These are phyloP conservation scores for Blastobotrys attinorum DNA, from an alignment of 805 yeast genomes.

Conservation along the genomic window DNA sequence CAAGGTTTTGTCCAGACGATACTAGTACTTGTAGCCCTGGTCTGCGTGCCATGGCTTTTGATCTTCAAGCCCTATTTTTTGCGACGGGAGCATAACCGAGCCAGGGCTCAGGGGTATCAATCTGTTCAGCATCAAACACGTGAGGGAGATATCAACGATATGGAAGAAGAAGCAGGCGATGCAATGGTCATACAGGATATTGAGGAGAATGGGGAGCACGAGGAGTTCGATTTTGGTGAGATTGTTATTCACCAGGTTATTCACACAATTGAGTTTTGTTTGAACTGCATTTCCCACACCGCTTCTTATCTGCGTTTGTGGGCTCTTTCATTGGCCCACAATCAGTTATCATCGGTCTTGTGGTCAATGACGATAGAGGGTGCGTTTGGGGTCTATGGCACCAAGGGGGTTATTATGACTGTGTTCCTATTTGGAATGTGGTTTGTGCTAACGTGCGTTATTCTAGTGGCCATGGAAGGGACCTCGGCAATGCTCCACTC, in stretches of 20 bases:
- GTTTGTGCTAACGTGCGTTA: conserved; percentile 86
- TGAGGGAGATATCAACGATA: conserved; percentile 22
- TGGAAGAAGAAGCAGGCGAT: conserved; percentile 27
- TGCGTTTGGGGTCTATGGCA: conserved; percentile 64
- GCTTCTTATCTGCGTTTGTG: conserved; percentile 93
- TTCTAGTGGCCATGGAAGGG: conserved; percentile 95
- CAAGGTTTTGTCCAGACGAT: conserved; percentile 71
- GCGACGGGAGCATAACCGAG: conserved; percentile 45
- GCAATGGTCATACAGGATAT: conserved; percentile 29
- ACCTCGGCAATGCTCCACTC: conserved; percentile 98
- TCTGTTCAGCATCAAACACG: conserved; percentile 39
- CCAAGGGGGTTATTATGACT: conserved; percentile 58
- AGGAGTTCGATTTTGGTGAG: conserved; percentile 74
- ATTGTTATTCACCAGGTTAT: conserved; percentile 95
- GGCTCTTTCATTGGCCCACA: conserved; percentile 96
- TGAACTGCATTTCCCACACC: conserved; percentile 94
- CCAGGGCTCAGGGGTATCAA: conserved; percentile 42
- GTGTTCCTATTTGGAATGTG: conserved; percentile 86
- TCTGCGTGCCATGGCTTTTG: conserved; percentile 91
- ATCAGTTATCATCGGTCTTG: conserved; percentile 84
- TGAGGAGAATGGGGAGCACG: conserved; percentile 27
- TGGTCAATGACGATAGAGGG: conserved; percentile 93
- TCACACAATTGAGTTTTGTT: conserved; percentile 94
- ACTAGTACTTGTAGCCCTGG: conserved; percentile 62
- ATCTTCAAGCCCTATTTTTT: conserved; percentile 74